Conservation (phyloP, 2,329 filamentous ascomycete species). For the Arthroderma uncinatum region DNA sequence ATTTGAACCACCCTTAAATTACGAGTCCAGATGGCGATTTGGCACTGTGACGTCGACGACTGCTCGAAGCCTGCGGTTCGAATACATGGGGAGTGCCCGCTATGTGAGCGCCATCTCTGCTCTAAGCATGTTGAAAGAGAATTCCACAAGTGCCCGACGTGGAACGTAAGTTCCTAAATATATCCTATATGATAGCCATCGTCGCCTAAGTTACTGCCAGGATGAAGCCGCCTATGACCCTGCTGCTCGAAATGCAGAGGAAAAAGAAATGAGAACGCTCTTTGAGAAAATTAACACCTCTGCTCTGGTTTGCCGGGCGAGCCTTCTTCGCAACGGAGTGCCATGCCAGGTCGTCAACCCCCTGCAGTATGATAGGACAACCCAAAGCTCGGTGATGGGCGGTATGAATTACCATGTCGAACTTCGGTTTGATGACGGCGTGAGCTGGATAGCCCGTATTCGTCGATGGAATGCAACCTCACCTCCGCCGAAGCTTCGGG, state of each 20-base stretch:
- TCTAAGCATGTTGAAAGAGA: neutral
- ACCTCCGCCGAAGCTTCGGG: slow-evolving; percentile 15
- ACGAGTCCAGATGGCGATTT: neutral
- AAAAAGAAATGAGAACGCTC: neutral
- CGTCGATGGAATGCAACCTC: slow-evolving; percentile 28
- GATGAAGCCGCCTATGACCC: neutral
- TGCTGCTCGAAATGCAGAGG: neutral
- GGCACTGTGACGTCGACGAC: neutral
- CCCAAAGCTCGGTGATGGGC: slow-evolving; percentile 32
- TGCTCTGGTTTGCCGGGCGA: slow-evolving; percentile 31
- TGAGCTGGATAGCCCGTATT: slow-evolving; percentile 36
- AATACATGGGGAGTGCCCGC: neutral
- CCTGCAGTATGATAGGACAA: slow-evolving; percentile 28
- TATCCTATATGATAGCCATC: neutral
- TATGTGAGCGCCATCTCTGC: neutral
- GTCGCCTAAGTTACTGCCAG: neutral
- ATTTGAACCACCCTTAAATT: too few species aligned
- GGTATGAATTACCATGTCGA: slow-evolving; percentile 39
- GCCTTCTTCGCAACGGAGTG: slow-evolving; percentile 26
- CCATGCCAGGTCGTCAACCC: slow-evolving; percentile 22
- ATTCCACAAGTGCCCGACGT: neutral
- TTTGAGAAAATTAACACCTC: slow-evolving; percentile 6
- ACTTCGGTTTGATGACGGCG: slow-evolving; percentile 34
- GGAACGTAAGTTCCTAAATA: neutral
- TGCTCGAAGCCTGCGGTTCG: neutral